A percentile compares a stretch with the other conserved stretches of the same genome.
phyloP scores from a whole-genome alignment of 108 stramenopile genomes.

The Skeletonema costatum region DNA sequence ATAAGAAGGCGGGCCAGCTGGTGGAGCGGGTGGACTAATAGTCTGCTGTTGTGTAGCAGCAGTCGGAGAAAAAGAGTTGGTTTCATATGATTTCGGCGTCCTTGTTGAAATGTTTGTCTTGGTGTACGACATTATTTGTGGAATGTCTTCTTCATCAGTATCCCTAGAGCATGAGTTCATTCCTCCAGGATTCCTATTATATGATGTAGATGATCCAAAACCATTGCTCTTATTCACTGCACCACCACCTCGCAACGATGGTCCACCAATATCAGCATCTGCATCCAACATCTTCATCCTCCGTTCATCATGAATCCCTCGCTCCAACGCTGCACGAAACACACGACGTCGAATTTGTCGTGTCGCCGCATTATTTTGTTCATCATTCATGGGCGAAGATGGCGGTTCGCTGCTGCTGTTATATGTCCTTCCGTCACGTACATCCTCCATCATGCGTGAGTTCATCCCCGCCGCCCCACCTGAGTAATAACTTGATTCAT shows the following conservation, averaged over 20 bases:
- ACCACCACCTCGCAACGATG: neutral
- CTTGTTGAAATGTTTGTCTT: neutral
- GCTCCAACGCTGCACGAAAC: conserved; percentile 33
- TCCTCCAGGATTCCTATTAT: neutral
- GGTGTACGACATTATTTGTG: neutral
- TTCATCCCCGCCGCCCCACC: conserved; percentile 27
- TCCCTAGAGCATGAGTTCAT: neutral
- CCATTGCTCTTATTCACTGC: neutral
- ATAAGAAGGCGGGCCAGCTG: conserved; percentile 33
- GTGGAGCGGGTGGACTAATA: conserved; percentile 24
- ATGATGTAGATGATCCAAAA: too few relatives aligned
- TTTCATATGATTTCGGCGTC: neutral
- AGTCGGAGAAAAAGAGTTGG: neutral
- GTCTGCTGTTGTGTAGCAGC: neutral
- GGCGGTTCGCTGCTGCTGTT: neutral
- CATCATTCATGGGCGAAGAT: conserved; percentile 22
- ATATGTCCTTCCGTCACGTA: conserved; percentile 5
- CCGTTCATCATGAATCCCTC: conserved; percentile 23
- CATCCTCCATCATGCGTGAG: conserved; percentile 42
- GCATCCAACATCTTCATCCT: conserved; percentile 30
- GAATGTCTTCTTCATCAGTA: neutral
- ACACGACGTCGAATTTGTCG: conserved; percentile 41
- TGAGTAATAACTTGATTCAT: neutral
- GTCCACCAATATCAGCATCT: conserved; percentile 35
- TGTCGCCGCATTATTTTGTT: conserved; percentile 40